Percentiles rank a stretch among this genome's conserved stretches.
These are phyloP conservation scores for Adansonia madagascariensis DNA, from an alignment of 441 rosid genomes.

Conservation along the genomic window DNA sequence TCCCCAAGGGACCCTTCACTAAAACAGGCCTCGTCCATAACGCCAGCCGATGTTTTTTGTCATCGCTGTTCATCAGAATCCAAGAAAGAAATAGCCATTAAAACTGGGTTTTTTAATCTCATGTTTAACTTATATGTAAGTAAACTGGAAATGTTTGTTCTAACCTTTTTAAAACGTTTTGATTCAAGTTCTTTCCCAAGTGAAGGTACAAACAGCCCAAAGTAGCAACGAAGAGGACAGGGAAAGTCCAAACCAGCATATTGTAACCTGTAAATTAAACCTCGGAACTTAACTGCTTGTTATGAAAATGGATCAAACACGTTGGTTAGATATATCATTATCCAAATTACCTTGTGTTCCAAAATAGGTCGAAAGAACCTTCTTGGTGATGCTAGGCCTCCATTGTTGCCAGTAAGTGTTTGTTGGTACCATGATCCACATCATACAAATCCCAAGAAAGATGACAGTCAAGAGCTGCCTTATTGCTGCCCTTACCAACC, in stretches of 20 bases:
- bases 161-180: slow-evolving; percentile 32
- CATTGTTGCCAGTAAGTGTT: slow-evolving; percentile 29
- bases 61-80: slow-evolving; percentile 18
- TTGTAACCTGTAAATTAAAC: slow-evolving; percentile 40
- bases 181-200: slow-evolving; percentile 34
- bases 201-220: slow-evolving; percentile 60
- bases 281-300: not conserved
- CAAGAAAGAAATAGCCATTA: not conserved
- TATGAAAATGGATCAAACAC: not conserved
- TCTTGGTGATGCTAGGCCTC: slow-evolving; percentile 31
- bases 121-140: not conserved
- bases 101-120: not conserved
- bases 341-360: slow-evolving; percentile 22
- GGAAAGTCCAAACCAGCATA: slow-evolving; percentile 57
- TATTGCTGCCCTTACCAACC: slow-evolving; percentile 21
- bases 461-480: slow-evolving; percentile 37
- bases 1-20: slow-evolving; percentile 69
- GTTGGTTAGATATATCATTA: not conserved
- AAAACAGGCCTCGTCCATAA: slow-evolving; percentile 52
- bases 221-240: slow-evolving; percentile 50
- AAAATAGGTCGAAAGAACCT: slow-evolving; percentile 17
- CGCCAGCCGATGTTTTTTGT: slow-evolving; percentile 25
- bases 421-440: slow-evolving; percentile 57
- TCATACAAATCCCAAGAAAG: slow-evolving; percentile 47
- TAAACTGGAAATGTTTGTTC: not conserved